phyloP scores from a whole-genome alignment of 768 basidiomycete species.

The Hemileccinum rubropunctum region DNA sequence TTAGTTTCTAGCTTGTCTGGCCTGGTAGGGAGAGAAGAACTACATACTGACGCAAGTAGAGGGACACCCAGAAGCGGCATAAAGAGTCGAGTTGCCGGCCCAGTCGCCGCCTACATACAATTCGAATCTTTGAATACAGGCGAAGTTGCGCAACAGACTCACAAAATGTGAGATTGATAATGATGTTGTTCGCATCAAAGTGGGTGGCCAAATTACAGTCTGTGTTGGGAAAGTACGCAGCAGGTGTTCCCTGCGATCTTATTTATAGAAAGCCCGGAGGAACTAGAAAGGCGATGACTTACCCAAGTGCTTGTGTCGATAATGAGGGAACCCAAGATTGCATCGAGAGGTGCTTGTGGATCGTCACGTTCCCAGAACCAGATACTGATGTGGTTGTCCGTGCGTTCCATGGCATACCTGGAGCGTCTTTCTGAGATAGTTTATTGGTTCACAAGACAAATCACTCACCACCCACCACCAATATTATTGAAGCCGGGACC shows the following conservation, averaged over 20 bases:
- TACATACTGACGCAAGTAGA: constrained; percentile 28
- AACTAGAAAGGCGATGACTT: background rate
- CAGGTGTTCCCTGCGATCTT: constrained; percentile 27
- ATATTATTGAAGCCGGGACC: constrained; percentile 29
- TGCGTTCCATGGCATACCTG: constrained; percentile 41
- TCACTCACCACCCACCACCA: constrained; percentile 39
- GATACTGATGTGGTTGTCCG: constrained; percentile 33
- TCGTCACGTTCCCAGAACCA: constrained; percentile 43
- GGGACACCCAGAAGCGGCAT: constrained; percentile 30
- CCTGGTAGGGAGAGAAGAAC: background rate
- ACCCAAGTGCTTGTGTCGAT: constrained; percentile 27
- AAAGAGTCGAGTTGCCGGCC: constrained; percentile 28
- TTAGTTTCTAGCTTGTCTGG: background rate
- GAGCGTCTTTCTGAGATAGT: background rate
- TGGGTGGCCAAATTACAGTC: constrained; percentile 39
- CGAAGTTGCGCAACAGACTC: background rate
- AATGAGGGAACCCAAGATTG: constrained; percentile 16
- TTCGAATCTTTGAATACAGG: accelerated
- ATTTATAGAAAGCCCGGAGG: background rate
- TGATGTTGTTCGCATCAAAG: constrained; percentile 33
- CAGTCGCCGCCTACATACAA: constrained; percentile 14
- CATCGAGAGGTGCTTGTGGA: constrained; percentile 32
- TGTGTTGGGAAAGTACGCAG: constrained; percentile 36
- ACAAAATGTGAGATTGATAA: constrained; percentile 36
- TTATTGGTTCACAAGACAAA: background rate